Base-by-base conservation (phyloP, 2,329 filamentous ascomycete species). In the Pestalotiopsis sp. region DNA sequence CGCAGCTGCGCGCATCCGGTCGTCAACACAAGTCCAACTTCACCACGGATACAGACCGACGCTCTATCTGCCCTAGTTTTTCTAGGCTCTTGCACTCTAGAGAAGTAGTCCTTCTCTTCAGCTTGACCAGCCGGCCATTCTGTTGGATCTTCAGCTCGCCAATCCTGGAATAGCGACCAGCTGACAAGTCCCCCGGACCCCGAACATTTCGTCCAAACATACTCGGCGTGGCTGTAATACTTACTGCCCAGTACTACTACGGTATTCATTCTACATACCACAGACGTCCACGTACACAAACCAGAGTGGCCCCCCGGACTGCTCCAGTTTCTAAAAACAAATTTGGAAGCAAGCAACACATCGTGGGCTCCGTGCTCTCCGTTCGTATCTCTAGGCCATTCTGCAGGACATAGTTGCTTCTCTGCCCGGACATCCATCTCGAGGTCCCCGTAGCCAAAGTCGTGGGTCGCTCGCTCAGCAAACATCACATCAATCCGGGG, bases 271-370 rank as follows among this genome's bases (percentile, higher is more conserved):
- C 49, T 20, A 56, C 49, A 20, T 14, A 59, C 57, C 57, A 59
- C 57, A 59, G n/a, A 59, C 57, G 23, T 27, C 57, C 23, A 27
- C 23, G 23, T 23, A 59, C 57, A 23, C 23, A 25, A 20, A n/a
- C 62, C 38, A 64, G 9, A 64, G 39, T 25, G 17, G 45, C 13
- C 45, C 63, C 63, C 45, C n/a, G 63, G 9, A 14, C 41, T 25
- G 20, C 23, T 49, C 14, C 52, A 23, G 65, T 64, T 66, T 61
- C 58, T 64, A 60, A 66, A 69, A 66, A 66, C 64, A 69, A 64
- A 45, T 36, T 45, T 64, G 41, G 58, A 68, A 64, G 62, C 14
- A 52, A 52, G 57, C 57, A 66, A 41, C 20, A 38, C 5, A 60
- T 49, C 59, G 31, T 52, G 27, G 56, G 49, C 23, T 39, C 25